phyloP scores from a whole-genome alignment of 495 filamentous ascomycete species.

The Parachaetomium inaequale region DNA sequence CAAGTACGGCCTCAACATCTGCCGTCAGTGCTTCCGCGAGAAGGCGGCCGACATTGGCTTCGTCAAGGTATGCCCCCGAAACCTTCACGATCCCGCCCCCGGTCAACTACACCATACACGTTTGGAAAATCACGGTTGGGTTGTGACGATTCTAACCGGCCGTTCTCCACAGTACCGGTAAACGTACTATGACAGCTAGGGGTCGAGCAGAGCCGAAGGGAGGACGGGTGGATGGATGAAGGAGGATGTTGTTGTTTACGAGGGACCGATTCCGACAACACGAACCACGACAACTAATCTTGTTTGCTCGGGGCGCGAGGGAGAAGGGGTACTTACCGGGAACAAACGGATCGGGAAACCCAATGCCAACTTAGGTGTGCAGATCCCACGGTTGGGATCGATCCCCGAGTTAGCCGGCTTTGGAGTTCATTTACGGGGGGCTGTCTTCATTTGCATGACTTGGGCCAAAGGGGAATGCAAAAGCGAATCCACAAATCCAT shows the following conservation, averaged over 20 bases:
- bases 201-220: slow-evolving; percentile 3
- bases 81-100: neutral
- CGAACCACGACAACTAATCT: slow-evolving; percentile 2
- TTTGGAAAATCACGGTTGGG: neutral
- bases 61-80: slow-evolving; percentile 73
- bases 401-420: slow-evolving; percentile 11
- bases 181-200: slow-evolving; percentile 15
- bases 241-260: neutral
- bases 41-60: slow-evolving; percentile 95
- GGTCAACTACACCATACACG: neutral
- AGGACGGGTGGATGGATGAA: slow-evolving; percentile 5
- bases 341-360: neutral
- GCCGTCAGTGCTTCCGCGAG: slow-evolving; percentile 99
- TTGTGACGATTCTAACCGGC: slow-evolving; percentile 8
- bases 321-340: neutral
- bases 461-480: slow-evolving; percentile 16
- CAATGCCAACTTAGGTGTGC: neutral
- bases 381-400: neutral
- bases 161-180: slow-evolving; percentile 31
- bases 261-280: slow-evolving; percentile 7
- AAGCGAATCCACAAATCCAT: slow-evolving; percentile 13
- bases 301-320: neutral
- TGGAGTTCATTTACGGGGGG: slow-evolving; percentile 12
- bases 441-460: slow-evolving; percentile 10
- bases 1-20: slow-evolving; percentile 99